Evolutionary conservation across 2,329 filamentous ascomycete genomes (phyloP).

Genomic region (Scorias spongiosa): DNA sequence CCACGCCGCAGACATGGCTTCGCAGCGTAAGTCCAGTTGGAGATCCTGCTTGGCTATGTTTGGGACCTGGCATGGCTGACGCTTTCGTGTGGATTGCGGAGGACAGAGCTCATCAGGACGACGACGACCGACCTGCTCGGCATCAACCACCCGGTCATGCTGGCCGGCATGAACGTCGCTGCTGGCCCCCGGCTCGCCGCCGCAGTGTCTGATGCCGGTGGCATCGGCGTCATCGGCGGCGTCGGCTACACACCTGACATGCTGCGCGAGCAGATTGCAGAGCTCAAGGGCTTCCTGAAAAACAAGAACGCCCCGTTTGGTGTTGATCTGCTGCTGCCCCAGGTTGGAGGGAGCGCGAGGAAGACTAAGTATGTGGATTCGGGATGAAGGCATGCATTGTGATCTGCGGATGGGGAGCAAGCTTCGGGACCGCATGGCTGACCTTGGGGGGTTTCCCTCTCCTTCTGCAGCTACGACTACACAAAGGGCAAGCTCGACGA

Average conservation of each 20-base stretch:
- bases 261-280: slow-evolving; percentile 85
- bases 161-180: slow-evolving; percentile 98
- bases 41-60: slow-evolving; percentile 7
- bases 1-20: slow-evolving; percentile 45
- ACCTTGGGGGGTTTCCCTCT: neutral
- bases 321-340: slow-evolving; percentile 82
- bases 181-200: slow-evolving; percentile 92
- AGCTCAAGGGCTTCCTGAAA: slow-evolving; percentile 73
- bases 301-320: slow-evolving; percentile 94
- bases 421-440: neutral
- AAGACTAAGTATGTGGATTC: slow-evolving; percentile 62
- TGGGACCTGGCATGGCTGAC: slow-evolving; percentile 6
- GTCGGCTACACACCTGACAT: slow-evolving; percentile 94
- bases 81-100: slow-evolving; percentile 13
- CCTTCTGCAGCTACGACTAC: slow-evolving; percentile 72
- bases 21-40: slow-evolving; percentile 50
- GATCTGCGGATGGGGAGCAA: neutral
- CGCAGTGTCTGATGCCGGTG: slow-evolving; percentile 91
- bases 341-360: slow-evolving; percentile 83
- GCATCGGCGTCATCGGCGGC: slow-evolving; percentile 90
- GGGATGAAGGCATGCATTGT: neutral
- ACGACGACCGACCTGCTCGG: slow-evolving; percentile 88
- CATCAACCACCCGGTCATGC: slow-evolving; percentile 91
- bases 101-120: slow-evolving; percentile 71
- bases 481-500: slow-evolving; percentile 96